Conservation (phyloP, 345 rosid species). For the Salix exigua region DNA sequence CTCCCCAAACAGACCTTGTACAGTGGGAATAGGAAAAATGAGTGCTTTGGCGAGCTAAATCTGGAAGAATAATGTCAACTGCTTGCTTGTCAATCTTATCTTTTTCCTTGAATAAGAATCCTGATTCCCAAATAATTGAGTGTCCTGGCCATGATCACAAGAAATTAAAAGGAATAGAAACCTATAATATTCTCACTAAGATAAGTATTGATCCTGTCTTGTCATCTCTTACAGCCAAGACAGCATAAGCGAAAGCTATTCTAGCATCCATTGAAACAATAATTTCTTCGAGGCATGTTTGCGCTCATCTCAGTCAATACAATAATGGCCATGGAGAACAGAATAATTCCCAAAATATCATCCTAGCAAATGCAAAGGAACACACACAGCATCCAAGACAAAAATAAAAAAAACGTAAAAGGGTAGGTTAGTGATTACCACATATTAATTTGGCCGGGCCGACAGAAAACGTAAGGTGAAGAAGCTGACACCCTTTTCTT, state of each 20-base stretch:
- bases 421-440: neutral
- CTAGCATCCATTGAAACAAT: slow-evolving; percentile 4
- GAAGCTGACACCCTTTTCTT: neutral
- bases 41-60: slow-evolving; percentile 5
- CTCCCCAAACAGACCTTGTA: slow-evolving; percentile 10
- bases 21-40: neutral
- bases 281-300: slow-evolving; percentile 10
- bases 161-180: slow-evolving; percentile 17
- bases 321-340: neutral
- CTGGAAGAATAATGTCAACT: slow-evolving; percentile 21
- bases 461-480: neutral
- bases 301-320: slow-evolving; percentile 6
- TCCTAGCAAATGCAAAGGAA: neutral
- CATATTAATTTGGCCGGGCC: neutral
- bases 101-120: neutral
- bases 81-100: slow-evolving; percentile 11
- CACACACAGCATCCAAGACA: neutral
- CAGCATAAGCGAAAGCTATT: slow-evolving; percentile 9
- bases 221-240: slow-evolving; percentile 20
- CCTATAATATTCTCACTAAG: slow-evolving; percentile 13
- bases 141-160: slow-evolving; percentile 4
- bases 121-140: slow-evolving; percentile 8
- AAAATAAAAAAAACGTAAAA: neutral
- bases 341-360: slow-evolving; percentile 4
- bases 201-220: slow-evolving; percentile 24